Base-by-base conservation (phyloP, 2,329 filamentous ascomycete species). In the Xylaria hypoxylon region DNA sequence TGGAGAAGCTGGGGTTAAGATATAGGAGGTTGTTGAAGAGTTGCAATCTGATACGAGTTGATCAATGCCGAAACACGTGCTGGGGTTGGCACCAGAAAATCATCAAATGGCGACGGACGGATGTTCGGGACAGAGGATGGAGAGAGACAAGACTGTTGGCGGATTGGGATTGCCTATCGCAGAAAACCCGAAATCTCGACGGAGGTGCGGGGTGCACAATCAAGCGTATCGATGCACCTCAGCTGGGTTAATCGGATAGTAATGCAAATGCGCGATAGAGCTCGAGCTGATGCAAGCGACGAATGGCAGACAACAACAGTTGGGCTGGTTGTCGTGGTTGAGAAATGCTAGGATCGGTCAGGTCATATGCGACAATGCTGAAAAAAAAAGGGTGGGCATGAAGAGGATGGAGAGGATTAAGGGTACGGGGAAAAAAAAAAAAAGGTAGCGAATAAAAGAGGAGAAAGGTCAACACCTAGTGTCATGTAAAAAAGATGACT, bases 141-240 rank as follows among this genome's bases (percentile, higher is more conserved):
- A 56, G 22, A 42, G 31, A 24, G 38, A 53, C 58, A 60, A 60
- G 51, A 58, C 50, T 48, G 64, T 65, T 58, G 62, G 60, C 51
- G 60, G 57, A 61, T 59, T 53, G 50, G 65, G 53, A 59, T 48
- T 61, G 51, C 63, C 70, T 73, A 72, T 75, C 66, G 65, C 65
- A 72, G 62, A 24, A 66, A 67, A 59, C 67, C 70, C 65, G 66
- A 67, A 71, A 70, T 72, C 55, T 72, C 53, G 59, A 70, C 62
- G 59, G 64, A 15, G 51, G 70, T 75, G 74, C 74, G 74, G 73
- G 74, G 73, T 74, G 71, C 65, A 71, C 66, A 71, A 74, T 70
- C 55, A 68, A 63, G 58, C 51, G 50, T 61, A 58, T 53, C 61
- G 55, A 66, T 65, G 67, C 61, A 73, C 67, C 65, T 65, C 50